Percentiles rank a stretch among this genome's conserved stretches.
phyloP scores from a whole-genome alignment of 129 eudicot genomes.

The Kitagawia praeruptora region DNA sequence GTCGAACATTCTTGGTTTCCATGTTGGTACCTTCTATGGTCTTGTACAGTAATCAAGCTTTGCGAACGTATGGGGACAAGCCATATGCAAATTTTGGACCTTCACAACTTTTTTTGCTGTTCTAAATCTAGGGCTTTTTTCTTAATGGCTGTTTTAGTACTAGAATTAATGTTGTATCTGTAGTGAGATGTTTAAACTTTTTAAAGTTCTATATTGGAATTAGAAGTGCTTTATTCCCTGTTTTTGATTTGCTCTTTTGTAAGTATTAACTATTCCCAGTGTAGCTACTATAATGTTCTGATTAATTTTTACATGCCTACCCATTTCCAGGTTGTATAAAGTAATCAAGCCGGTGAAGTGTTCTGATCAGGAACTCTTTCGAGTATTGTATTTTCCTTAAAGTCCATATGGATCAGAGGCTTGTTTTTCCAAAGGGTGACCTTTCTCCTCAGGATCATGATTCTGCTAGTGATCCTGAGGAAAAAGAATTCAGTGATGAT shows the following conservation, averaged over 20 bases:
- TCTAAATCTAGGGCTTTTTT: background rate
- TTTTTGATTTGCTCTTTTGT: background rate
- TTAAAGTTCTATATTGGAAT: background rate
- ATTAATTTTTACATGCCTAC: background rate
- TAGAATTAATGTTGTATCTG: background rate
- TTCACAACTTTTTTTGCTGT: background rate
- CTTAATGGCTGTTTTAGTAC: background rate
- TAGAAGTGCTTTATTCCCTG: background rate
- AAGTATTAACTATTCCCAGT: background rate
- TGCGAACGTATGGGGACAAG: background rate
- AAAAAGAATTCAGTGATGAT: conserved; percentile 88
- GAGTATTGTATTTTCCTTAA: conserved; percentile 1
- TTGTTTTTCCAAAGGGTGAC: conserved; percentile 43
- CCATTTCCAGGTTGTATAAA: background rate
- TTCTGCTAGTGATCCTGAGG: conserved; percentile 61
- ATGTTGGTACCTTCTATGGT: background rate
- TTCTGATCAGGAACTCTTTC: background rate
- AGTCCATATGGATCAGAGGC: conserved; percentile 59
- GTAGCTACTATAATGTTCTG: background rate
- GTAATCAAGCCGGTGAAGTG: background rate
- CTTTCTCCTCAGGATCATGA: conserved; percentile 58
- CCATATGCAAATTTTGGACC: background rate
- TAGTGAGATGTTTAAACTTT: background rate
- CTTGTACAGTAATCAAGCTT: background rate
- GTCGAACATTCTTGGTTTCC: background rate